These are phyloP conservation scores for Wickerhamomyces alni DNA, from an alignment of 805 yeast species.

Conservation along the genomic window DNA sequence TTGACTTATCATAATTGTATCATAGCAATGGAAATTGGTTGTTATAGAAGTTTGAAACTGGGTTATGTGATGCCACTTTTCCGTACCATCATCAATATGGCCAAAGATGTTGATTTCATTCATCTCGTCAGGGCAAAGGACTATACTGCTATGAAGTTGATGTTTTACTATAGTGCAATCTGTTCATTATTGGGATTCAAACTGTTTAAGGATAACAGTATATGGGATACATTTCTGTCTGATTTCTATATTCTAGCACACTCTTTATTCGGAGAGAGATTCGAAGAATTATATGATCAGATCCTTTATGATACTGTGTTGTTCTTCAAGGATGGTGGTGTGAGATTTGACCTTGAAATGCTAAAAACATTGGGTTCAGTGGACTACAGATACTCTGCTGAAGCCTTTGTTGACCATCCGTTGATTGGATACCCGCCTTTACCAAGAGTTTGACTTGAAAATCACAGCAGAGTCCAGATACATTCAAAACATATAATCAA, in stretches of 20 bases:
- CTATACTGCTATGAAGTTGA: constrained; percentile 17
- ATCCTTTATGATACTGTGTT: constrained; percentile 12
- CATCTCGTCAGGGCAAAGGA: constrained; percentile 11
- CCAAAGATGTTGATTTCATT: constrained; percentile 5
- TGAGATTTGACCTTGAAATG: neutral
- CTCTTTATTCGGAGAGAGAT: constrained; percentile 7
- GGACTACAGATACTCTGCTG: neutral
- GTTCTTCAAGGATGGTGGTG: neutral
- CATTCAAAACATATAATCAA: no score
- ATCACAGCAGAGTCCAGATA: no score
- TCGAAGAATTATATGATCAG: constrained; percentile 16
- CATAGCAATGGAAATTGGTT: constrained; percentile 11
- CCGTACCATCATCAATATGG: constrained; percentile 8
- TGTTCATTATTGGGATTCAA: constrained; percentile 19
- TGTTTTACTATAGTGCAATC: constrained; percentile 14
- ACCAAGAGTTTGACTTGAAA: neutral
- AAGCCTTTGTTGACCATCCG: no score
- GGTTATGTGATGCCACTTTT: constrained; percentile 18
- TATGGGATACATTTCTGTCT: constrained; percentile 17
- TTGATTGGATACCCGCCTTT: constrained; percentile 1
- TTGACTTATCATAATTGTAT: constrained; percentile 8
- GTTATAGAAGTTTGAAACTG: constrained; percentile 13
- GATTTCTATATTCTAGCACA: constrained; percentile 6
- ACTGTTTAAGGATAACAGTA: constrained; percentile 9
- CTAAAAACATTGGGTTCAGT: neutral